Evolutionary conservation across 768 basidiomycete genomes (phyloP).

Genomic region (Pisolithus orientalis): DNA sequence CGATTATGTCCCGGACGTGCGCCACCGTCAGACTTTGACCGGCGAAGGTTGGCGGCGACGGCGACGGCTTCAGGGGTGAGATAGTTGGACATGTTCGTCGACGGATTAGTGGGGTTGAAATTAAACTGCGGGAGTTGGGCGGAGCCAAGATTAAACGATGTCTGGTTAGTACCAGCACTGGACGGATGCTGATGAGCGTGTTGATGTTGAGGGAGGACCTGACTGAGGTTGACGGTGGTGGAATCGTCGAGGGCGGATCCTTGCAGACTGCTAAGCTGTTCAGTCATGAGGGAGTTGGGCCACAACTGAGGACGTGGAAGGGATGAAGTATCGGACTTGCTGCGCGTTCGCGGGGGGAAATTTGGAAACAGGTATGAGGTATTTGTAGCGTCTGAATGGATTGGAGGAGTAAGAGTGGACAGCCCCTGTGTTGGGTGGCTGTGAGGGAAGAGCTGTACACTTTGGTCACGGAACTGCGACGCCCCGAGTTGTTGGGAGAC

Average conservation of each 20-base stretch:
- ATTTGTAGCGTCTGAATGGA: conserved; percentile 31
- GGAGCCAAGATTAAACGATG: conserved; percentile 24
- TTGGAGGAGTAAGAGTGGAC: conserved; percentile 27
- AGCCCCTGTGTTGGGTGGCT: conserved; percentile 32
- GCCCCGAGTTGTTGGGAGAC: conserved; percentile 24
- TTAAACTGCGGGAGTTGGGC: conserved; percentile 25
- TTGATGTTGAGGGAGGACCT: conserved; percentile 23
- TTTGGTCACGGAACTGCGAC: conserved; percentile 23
- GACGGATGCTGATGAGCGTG: conserved; percentile 23
- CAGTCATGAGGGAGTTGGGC: conserved; percentile 36
- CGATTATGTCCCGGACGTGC: conserved; percentile 41
- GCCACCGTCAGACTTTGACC: conserved; percentile 42
- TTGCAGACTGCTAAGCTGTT: conserved; percentile 29
- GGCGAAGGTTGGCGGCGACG: conserved; percentile 35
- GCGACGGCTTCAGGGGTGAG: conserved; percentile 27
- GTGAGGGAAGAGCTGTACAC: conserved; percentile 26
- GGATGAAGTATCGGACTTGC: conserved; percentile 52
- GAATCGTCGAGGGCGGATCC: conserved; percentile 34
- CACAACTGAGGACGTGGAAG: conserved; percentile 48
- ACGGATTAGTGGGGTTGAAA: conserved; percentile 24
- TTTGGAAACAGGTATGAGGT: conserved; percentile 33
- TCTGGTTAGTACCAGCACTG: conserved; percentile 15
- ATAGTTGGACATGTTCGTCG: conserved; percentile 35
- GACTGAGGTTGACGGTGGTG: conserved; percentile 24
- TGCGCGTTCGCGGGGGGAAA: conserved; percentile 40